Evolutionary conservation across 2,329 filamentous ascomycete species (phyloP), one percentile per base, ranked within the genome.

Genomic region (Aspergillus ibericus): DNA sequence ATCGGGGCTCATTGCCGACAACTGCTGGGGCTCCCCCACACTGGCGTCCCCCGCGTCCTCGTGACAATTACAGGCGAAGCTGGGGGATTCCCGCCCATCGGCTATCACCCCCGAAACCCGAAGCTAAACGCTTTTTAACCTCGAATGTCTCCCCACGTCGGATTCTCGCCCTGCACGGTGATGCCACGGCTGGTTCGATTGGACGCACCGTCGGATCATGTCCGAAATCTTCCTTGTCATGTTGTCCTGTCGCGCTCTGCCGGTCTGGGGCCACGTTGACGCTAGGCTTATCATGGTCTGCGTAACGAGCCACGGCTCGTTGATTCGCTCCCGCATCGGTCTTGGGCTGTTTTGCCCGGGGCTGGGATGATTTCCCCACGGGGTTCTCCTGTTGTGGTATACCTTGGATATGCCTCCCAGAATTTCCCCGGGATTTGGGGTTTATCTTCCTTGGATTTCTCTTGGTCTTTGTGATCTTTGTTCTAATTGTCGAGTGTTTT

Each of bases 1-100:
- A 66, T 73, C 72, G 72, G 71, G 46, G 40, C 50, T 42, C 55
- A 73, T 69, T 58, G 59, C 70, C 72, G 72, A 72, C 49, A 27
- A 35, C 44, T n/a, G 25, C 12, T 36, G 22, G 35, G 40, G 25
- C 42, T 32, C 40, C 18, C 42, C 36, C 9, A 27, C 29, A 27
- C 9, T 32, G 27, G 38, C 7, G 15, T 36, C 34, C 44, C 53
- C 55, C 42, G 34, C 58, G 27, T 22, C 46, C 49, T 49, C 52
- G 27, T 25, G 22, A 36, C 25, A n/a, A 32, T 15, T 22, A 18
- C 35, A 22, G 47, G 12, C 34, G 9, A 27, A 25, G 15, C 16
- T 27, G 20, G 18, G 13, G 35, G 22, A 20, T 18, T 36, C 38
- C 16, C 22, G 9, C 34, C 29, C n/a, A 25, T 62, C 62, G 63